Conservation (phyloP, 1,284 basidiomycete genomes). For the Ustilago lituana region DNA sequence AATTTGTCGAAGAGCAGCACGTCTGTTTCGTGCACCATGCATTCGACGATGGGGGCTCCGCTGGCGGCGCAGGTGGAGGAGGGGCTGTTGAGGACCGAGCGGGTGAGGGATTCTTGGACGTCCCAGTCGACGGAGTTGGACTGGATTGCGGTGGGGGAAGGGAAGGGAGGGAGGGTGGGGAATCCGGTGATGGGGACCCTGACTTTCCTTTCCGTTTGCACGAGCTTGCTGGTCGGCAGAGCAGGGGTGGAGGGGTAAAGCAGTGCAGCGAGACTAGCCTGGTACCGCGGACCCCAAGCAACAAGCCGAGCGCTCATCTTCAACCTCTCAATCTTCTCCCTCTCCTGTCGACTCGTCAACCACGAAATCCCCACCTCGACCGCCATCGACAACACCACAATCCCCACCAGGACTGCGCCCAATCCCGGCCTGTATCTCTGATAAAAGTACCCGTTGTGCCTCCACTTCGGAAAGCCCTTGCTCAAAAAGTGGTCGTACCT, state of each 20-base stretch:
- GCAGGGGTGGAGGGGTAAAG: background rate
- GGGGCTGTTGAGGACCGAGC: conserved; percentile 26
- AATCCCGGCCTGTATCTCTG: conserved; percentile 60
- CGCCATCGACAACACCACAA: conserved; percentile 45
- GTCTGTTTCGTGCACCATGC: conserved; percentile 43
- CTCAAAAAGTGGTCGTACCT: conserved; percentile 64
- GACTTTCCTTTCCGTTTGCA: conserved; percentile 57
- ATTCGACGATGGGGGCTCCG: conserved; percentile 46
- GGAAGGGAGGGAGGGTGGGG: conserved; percentile 46
- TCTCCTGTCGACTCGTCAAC: conserved; percentile 51
- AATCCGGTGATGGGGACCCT: conserved; percentile 58
- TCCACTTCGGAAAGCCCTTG: conserved; percentile 65
- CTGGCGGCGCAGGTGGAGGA: conserved; percentile 6
- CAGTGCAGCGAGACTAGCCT: conserved; percentile 24
- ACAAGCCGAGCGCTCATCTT: conserved; percentile 49
- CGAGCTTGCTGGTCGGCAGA: conserved; percentile 5
- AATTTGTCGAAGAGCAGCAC: conserved; percentile 49
- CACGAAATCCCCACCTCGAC: conserved; percentile 37
- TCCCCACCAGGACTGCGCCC: conserved; percentile 40
- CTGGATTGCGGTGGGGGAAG: conserved; percentile 15
- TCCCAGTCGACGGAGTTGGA: conserved; percentile 57
- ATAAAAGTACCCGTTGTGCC: conserved; percentile 63
- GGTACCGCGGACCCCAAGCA: conserved; percentile 61
- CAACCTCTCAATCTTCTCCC: conserved; percentile 45
- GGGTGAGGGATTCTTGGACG: conserved; percentile 47